Conservation (phyloP, 495 filamentous ascomycete genomes). For the Tuber microsphaerosporum region DNA sequence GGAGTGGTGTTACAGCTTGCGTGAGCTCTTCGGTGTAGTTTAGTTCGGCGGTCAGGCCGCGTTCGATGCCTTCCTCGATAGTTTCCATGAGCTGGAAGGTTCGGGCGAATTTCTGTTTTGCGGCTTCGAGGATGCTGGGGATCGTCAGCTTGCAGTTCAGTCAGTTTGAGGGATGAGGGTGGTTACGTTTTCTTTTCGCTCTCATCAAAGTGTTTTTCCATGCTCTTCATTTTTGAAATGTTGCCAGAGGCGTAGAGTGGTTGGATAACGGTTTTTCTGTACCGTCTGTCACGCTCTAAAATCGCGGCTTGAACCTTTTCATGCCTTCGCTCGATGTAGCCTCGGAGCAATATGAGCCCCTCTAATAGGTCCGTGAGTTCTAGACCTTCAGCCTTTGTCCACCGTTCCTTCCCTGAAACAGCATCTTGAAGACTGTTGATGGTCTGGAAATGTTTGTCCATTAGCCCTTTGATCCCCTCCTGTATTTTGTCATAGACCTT, state of each 20-base stretch:
- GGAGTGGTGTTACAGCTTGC: constrained; percentile 27
- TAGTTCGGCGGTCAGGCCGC: constrained; percentile 40
- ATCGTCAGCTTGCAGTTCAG: constrained; percentile 5
- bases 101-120: constrained; percentile 28
- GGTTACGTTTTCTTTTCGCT: constrained; percentile 42
- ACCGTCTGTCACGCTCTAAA: constrained; percentile 42
- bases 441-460: constrained; percentile 31
- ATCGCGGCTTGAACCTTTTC: constrained; percentile 41
- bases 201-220: constrained; percentile 45
- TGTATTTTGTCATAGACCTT: constrained; percentile 36
- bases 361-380: constrained; percentile 37
- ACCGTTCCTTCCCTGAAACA: constrained; percentile 36
- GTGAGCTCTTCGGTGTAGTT: constrained; percentile 39
- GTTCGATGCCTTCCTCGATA: constrained; percentile 40
- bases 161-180: background rate
- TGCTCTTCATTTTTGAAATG: constrained; percentile 43
- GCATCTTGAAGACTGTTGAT: constrained; percentile 13
- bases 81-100: constrained; percentile 33
- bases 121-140: constrained; percentile 20
- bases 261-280: constrained; percentile 43
- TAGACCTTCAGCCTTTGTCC: constrained; percentile 12
- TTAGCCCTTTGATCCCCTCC: constrained; percentile 38
- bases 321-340: constrained; percentile 40
- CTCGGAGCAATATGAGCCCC: constrained; percentile 35
- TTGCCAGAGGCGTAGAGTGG: constrained; percentile 42